These are phyloP conservation scores for Pseudogymnoascus pannorum DNA, from an alignment of 2,329 filamentous ascomycete genomes.

Conservation along the genomic window DNA sequence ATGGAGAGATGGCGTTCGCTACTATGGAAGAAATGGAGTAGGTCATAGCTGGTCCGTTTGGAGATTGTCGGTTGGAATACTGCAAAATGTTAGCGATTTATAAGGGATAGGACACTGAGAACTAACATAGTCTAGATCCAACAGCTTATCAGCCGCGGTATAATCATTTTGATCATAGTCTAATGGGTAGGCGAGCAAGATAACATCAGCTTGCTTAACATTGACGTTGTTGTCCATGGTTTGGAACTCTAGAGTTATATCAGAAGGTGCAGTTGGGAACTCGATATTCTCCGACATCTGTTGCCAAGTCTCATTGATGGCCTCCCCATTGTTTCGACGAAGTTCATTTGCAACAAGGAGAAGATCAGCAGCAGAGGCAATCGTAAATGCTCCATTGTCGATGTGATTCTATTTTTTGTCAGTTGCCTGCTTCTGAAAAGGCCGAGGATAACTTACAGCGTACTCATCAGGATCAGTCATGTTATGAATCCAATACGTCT, in stretches of 20 bases:
- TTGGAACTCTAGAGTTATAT: constrained; percentile 57
- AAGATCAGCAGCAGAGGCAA: constrained; percentile 31
- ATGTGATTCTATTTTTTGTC: constrained; percentile 23
- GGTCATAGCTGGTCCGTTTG: constrained; percentile 65
- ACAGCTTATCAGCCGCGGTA: constrained; percentile 38
- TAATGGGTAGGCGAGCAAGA: constrained; percentile 58
- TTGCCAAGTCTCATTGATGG: constrained; percentile 50
- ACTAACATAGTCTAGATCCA: constrained; percentile 54
- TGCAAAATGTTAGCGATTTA: constrained; percentile 21
- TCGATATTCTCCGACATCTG: constrained; percentile 48
- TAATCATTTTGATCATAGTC: constrained; percentile 50
- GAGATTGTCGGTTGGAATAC: constrained; percentile 62
- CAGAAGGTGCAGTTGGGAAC: constrained; percentile 46
- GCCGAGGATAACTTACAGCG: constrained; percentile 33
- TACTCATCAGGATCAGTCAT: constrained; percentile 57
- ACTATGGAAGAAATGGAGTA: constrained; percentile 63
- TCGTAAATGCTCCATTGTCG: constrained; percentile 63
- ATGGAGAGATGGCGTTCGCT: constrained; percentile 56
- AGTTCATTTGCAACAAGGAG: constrained; percentile 40
- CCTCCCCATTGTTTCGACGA: constrained; percentile 17
- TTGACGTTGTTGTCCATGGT: constrained; percentile 59
- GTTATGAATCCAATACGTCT: constrained; percentile 46
- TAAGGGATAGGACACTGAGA: neutral
- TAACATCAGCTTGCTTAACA: constrained; percentile 66
- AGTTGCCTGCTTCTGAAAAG: neutral